Base-by-base conservation (phyloP, 768 basidiomycete genomes). In the Chalciporus sphaerocephalus region DNA sequence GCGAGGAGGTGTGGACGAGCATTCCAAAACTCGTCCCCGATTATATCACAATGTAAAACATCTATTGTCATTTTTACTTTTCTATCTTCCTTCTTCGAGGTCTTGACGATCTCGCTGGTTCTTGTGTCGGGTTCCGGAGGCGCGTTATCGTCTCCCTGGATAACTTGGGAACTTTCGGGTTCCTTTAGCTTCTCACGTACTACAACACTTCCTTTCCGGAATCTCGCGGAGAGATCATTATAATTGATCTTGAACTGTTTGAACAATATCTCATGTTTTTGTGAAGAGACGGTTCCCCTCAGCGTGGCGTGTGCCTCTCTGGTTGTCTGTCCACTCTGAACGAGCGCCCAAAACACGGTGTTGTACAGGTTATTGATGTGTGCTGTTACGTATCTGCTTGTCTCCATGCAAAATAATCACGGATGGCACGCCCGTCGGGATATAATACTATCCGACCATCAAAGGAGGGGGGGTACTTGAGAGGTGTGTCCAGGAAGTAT, bases 361-460 rank as follows among this genome's bases (percentile, higher is more conserved):
- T 99, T 99, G 70, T 98, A 94, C 18, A 99, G 69, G 62, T 99
- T 99, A 61, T 99, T 99, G 61, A 98, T 87, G 61, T 99, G 96
- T 0, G 96, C 94, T 97, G 62, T 18, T 51, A 49, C 40, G 46
- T 95, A 61, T 98, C 95, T 0, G 86, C 88, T 64, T 98, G 96
- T 47, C 96, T 71, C 96, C 96, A 99, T 0, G 89, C 69, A 61
- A 97, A 94, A 62, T 99, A 99, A 64, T 99, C 96, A 7, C 83
- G 78, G 8, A 95, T 73, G 50, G 86, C 81, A 41, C 72, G 74
- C 25, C 73, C 74, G 1, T 73, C 70, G 0, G 95, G 92, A 66
- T 98, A 97, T 13, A 87, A 60, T 0, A 93, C 77, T 38, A 91
- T 81, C 38, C 95, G 74, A 1, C 91, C 92, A 61, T 99, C 96